A percentile compares a stretch with the other conserved stretches of the same genome.
phyloP scores from a whole-genome alignment of 495 filamentous ascomycete species.

The Xylona heveae region DNA sequence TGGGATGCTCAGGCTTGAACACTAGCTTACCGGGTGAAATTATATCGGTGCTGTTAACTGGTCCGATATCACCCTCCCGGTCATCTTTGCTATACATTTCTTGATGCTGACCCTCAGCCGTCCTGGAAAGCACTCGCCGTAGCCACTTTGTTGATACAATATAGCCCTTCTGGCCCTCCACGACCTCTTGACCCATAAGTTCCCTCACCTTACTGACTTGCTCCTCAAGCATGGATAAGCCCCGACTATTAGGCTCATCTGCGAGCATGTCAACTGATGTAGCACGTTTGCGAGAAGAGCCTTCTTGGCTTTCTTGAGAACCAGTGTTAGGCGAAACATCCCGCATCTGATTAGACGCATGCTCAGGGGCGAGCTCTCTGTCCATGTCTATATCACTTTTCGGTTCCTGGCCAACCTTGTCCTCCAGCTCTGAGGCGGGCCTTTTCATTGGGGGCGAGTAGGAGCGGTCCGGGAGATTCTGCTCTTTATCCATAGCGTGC shows the following conservation, averaged over 20 bases:
- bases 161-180: constrained; percentile 54
- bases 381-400: constrained; percentile 9
- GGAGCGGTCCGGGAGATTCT: constrained; percentile 7
- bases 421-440: constrained; percentile 11
- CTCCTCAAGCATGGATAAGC: constrained; percentile 28
- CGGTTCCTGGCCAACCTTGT: neutral
- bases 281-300: constrained; percentile 3
- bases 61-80: constrained; percentile 44
- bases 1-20: constrained; percentile 20
- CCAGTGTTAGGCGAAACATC: constrained; percentile 2
- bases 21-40: constrained; percentile 9
- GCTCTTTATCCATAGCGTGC: no score
- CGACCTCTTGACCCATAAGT: constrained; percentile 25
- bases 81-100: constrained; percentile 35
- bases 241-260: constrained; percentile 3
- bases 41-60: constrained; percentile 61
- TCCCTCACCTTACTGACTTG: constrained; percentile 51
- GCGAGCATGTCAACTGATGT: constrained; percentile 16
- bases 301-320: neutral
- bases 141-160: constrained; percentile 69
- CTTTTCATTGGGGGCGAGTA: constrained; percentile 13
- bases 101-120: constrained; percentile 27
- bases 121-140: constrained; percentile 45
- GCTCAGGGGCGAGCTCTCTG: constrained; percentile 5
- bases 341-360: neutral